Evolutionary conservation across 1,284 basidiomycete species (phyloP), one percentile per base, ranked within the genome.

Genomic region (Puccinia hordei): DNA sequence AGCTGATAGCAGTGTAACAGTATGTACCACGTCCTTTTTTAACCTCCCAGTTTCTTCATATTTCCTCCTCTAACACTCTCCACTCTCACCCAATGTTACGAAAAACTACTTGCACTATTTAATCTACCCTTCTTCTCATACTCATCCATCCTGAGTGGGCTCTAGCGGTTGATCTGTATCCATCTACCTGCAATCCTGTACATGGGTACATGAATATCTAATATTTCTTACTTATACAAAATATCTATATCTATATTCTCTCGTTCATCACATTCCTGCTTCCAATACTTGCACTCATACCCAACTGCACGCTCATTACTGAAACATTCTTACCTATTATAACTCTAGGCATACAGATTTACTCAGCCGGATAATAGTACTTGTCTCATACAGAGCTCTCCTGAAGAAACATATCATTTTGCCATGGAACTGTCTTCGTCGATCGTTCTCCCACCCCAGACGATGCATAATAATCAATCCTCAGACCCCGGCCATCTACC

Each of bases 351-450:
- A 55, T 72, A 72, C 69, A 72, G 69, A 46, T 55, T 55, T 33
- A 53, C 33, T 27, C 17, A 9, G 1, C 46, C 46, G 68, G 46
- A 71, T 33, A 46, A n/a, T 35, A 72, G 51, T 46, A 55, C 46
- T 38, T 68, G 66, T 46, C 41, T 49, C 66, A 53, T 72, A 72
- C 66, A 68, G 41, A 68, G n/a, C 22, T 30, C 41, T 68, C 27
- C 49, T 17, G 41, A 15, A 71, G 19, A 72, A 72, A 61, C 44
- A 63, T 63, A 63, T 59, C 27, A n/a, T 19, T 73, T 53, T 59
- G 57, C 44, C 13, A 73, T 73, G 72, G 72, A 73, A 44, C 57
- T 73, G 38, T 73, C 72, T 5, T 61, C 72, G 24, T 73, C 72
- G 35, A 61, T 73, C 55, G 72, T 73, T 73, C 72, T 61, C 15